A percentile compares a stretch with the other conserved stretches of the same genome.
Conservation (phyloP, 2,329 filamentous ascomycete species). For the Calonectria pseudoturangicola region DNA sequence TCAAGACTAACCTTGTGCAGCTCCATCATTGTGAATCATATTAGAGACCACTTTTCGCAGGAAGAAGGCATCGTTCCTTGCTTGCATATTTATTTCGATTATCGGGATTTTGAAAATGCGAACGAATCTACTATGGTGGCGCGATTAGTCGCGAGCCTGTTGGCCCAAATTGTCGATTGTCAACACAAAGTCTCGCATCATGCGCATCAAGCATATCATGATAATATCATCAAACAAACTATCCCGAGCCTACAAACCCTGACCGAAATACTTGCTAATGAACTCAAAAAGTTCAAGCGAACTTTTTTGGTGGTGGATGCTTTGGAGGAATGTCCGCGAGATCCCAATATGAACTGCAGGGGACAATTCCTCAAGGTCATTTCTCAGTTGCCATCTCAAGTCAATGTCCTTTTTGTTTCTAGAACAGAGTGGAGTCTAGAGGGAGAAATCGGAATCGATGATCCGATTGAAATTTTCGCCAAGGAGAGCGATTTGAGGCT, state of each 20-base stretch:
- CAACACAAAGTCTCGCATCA: not conserved
- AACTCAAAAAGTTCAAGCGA: not conserved
- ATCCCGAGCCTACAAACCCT: not conserved
- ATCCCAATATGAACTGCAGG: not conserved
- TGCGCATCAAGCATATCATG: not conserved
- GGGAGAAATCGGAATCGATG: not conserved
- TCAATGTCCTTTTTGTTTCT: conserved; percentile 1
- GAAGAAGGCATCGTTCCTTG: not conserved
- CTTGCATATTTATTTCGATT: conserved; percentile 11
- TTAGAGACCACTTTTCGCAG: not conserved
- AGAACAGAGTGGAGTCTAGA: not conserved
- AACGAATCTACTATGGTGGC: not conserved
- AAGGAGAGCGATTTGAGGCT: not conserved
- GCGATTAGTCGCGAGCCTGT: conserved; percentile 7
- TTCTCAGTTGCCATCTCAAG: not conserved
- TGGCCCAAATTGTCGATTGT: conserved; percentile 2
- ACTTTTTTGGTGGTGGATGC: conserved; percentile 15
- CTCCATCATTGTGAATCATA: conserved; percentile 6
- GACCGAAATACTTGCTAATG: not conserved
- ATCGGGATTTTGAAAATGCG: conserved; percentile 1
- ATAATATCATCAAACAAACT: conserved; percentile 2
- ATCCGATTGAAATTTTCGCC: not conserved
- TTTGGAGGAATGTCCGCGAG: conserved; percentile 6
- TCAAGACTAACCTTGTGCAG: not conserved
- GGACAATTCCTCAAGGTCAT: not conserved